Conservation (phyloP, 352 stramenopile genomes). For the Achlya hypogyna region DNA sequence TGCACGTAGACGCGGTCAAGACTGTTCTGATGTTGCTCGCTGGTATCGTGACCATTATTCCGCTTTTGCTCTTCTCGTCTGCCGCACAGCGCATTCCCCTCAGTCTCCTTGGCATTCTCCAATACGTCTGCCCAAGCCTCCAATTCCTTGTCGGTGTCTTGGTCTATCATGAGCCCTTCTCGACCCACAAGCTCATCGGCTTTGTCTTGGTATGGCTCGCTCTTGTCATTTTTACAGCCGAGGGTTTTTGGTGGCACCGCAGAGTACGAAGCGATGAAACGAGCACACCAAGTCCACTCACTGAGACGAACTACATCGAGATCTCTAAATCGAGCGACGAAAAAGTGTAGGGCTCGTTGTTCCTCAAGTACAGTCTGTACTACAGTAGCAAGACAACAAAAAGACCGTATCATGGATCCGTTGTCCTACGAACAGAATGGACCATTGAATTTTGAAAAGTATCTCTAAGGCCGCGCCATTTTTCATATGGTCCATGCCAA, state of each 20-base stretch:
- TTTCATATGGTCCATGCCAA: no score
- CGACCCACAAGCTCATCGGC: background rate
- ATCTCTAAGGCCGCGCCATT: no score
- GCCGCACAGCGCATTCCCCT: background rate
- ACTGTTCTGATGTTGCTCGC: background rate
- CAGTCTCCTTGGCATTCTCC: background rate
- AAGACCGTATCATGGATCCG: no score
- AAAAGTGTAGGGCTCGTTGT: background rate
- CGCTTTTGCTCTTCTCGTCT: background rate
- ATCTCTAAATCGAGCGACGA: background rate
- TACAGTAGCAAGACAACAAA: no score
- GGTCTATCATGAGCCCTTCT: background rate
- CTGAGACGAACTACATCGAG: background rate
- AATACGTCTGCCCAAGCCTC: background rate
- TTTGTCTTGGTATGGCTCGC: background rate
- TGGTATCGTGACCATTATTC: slow-evolving; percentile 2
- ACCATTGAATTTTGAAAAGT: no score
- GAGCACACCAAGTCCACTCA: no score
- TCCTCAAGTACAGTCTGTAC: no score
- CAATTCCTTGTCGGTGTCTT: background rate
- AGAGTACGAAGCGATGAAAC: background rate
- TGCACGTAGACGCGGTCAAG: background rate
- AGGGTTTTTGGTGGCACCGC: background rate
- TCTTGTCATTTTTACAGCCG: background rate
- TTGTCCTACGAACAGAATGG: no score